A percentile compares a stretch with the other conserved stretches of the same genome.
Conservation (phyloP, 345 rosid genomes). For the Eutrema japonicum region DNA sequence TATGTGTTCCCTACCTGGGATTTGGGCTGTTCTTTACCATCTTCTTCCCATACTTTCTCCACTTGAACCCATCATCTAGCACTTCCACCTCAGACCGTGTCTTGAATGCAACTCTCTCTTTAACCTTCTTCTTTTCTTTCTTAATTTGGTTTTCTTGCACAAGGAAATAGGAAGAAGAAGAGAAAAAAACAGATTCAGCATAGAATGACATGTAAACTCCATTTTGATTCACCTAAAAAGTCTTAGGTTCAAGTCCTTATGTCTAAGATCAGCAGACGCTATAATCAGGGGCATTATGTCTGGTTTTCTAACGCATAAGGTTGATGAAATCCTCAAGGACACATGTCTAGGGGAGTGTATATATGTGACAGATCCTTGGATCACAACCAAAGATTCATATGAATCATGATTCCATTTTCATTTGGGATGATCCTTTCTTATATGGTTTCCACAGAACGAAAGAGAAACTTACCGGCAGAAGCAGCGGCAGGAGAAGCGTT, state of each 20-base stretch:
- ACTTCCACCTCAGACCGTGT: conserved; percentile 80
- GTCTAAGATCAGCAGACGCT: background rate
- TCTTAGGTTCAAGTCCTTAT: background rate
- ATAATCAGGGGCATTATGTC: background rate
- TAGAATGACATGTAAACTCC: background rate
- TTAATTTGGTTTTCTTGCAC: conserved; percentile 39
- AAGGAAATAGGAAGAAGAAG: background rate
- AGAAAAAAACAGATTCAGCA: background rate
- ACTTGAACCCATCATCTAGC: conserved; percentile 86
- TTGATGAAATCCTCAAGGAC: background rate
- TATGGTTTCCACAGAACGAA: background rate
- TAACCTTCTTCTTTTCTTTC: conserved; percentile 50
- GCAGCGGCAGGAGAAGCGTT: conserved; percentile 11
- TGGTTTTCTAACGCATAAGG: background rate
- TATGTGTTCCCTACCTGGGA: conserved; percentile 65
- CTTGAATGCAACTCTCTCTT: conserved; percentile 76
- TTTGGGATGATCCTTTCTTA: background rate
- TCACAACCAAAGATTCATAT: background rate
- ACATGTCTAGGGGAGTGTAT: background rate
- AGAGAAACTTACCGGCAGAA: conserved; percentile 42
- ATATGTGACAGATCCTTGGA: background rate
- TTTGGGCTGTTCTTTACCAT: conserved; percentile 92
- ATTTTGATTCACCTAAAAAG: conserved; percentile 10
- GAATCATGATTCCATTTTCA: conserved; percentile 16
- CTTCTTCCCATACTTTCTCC: conserved; percentile 99